These are phyloP conservation scores for Vanderwaltozyma polyspora DNA, from an alignment of 805 yeast genomes.

Conservation along the genomic window DNA sequence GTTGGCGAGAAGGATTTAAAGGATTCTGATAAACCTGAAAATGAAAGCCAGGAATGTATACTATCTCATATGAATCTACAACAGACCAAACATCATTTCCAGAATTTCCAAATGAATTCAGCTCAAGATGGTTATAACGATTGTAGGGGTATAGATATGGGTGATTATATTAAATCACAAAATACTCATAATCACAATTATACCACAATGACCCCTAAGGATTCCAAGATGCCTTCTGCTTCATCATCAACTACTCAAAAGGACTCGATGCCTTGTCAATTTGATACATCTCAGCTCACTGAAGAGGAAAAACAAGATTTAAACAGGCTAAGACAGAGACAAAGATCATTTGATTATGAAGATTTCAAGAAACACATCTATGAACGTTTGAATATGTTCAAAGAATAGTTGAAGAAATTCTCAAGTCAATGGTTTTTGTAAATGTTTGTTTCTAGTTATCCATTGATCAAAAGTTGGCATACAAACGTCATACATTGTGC, in stretches of 20 bases:
- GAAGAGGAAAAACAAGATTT: background rate
- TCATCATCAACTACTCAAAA: background rate
- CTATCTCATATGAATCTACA: background rate
- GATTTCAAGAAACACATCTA: slow-evolving; percentile 26
- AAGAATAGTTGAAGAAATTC: too few species aligned
- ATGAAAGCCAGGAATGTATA: too few species aligned
- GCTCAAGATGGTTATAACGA: background rate
- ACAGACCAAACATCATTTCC: background rate
- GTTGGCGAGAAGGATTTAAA: too few species aligned
- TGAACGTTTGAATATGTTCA: slow-evolving; percentile 20
- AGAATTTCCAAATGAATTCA: background rate
- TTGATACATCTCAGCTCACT: background rate
- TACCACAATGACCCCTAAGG: background rate
- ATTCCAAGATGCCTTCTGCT: background rate
- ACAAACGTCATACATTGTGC: too few species aligned
- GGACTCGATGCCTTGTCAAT: background rate
- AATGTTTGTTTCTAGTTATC: too few species aligned
- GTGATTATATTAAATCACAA: background rate
- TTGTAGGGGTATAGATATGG: background rate
- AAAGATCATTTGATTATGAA: slow-evolving; percentile 19
- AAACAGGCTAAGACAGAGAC: slow-evolving; percentile 1
- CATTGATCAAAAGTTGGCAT: too few species aligned
- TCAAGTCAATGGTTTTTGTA: too few species aligned
- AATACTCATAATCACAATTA: background rate
- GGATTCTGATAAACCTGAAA: too few species aligned